Base-by-base conservation (phyloP, 805 yeast genomes). In the Cyberlindnera euphorbiae region DNA sequence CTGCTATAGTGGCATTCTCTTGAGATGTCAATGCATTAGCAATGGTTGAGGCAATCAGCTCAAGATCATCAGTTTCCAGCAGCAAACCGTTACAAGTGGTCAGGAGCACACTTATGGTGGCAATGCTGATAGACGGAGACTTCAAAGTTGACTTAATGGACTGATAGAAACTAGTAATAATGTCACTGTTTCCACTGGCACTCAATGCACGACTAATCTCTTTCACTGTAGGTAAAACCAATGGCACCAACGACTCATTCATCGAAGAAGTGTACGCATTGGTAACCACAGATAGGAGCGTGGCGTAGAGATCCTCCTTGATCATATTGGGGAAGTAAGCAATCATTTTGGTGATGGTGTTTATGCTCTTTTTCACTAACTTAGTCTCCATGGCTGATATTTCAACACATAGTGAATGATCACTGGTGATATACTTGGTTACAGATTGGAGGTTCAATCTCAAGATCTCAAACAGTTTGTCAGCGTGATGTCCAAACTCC, bases 391-490 rank as follows among this genome's bases (percentile, higher is more conserved):
- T 43, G 4, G 31, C 15, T 8, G 44, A 17, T 12, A 53, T 34
- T 3, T 38, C 42, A 11, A 22, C 38, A 8, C 8, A 16, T 9
- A 66, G 70, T 19, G 67, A 70, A 38, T 72, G 69, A 27, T 80
- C 36, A 5, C 23, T 62, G 8, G 94, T 89, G 28, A 82, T 59
- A 8, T 71, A 60, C 21, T 65, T 68, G 18, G 79, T 70, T 13
- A 88, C 60, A 0, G 85, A 80, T 15, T 79, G 65, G 63, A 83
- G 67, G 13, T 75, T 72, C 6, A 88, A 70, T 44, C 96, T 68
- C 33, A 88, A 60, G 17, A 89, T 64, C 53, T 90, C 97, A 56
- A 90, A 86, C 29, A 87, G 61, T 50, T 84, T 86, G 48, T 86
- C 95, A 36, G 84, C 79, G 34, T 78, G 80, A 19, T 65, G 59